These are phyloP conservation scores for Coemansia sp. DNA, from an alignment of 192 early-diverging fungal genomes.

Conservation along the genomic window DNA sequence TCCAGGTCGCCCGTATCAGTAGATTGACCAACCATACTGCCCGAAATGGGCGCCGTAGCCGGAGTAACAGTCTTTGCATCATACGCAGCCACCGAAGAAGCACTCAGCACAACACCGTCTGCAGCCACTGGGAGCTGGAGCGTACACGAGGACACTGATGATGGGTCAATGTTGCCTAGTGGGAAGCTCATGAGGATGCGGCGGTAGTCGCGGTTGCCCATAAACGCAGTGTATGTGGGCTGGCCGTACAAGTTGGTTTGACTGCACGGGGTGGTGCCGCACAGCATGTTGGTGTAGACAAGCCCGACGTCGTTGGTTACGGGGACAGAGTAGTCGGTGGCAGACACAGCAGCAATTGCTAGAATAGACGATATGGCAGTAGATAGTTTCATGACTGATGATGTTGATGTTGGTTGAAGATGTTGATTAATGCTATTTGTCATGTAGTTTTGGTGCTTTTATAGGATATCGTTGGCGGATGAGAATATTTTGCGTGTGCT, in stretches of 20 bases:
- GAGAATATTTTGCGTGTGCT: too few species aligned
- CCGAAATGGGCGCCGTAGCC: background rate
- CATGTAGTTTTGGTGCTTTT: too few species aligned
- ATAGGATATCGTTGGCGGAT: too few species aligned
- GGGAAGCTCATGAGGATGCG: conserved; percentile 38
- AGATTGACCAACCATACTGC: background rate
- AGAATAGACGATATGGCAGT: background rate
- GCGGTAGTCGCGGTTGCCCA: conserved; percentile 31
- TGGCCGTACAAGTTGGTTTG: conserved; percentile 23
- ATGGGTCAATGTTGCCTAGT: background rate
- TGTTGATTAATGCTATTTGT: too few species aligned
- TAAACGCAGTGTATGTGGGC: conserved; percentile 23
- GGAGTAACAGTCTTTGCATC: background rate
- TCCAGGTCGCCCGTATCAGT: background rate
- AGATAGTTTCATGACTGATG: background rate
- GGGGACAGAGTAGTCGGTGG: background rate
- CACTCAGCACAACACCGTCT: background rate
- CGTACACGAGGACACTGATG: background rate
- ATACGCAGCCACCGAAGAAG: background rate
- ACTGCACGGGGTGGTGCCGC: conserved; percentile 17
- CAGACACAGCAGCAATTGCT: background rate
- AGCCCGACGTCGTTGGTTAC: conserved; percentile 33
- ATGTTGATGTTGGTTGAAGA: background rate
- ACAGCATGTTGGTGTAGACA: conserved; percentile 26
- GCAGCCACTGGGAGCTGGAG: background rate